Percentiles rank a stretch among this genome's conserved stretches.
Evolutionary conservation across 2,329 filamentous ascomycete species (phyloP).

Genomic region (Trichophyton benhamiae): DNA sequence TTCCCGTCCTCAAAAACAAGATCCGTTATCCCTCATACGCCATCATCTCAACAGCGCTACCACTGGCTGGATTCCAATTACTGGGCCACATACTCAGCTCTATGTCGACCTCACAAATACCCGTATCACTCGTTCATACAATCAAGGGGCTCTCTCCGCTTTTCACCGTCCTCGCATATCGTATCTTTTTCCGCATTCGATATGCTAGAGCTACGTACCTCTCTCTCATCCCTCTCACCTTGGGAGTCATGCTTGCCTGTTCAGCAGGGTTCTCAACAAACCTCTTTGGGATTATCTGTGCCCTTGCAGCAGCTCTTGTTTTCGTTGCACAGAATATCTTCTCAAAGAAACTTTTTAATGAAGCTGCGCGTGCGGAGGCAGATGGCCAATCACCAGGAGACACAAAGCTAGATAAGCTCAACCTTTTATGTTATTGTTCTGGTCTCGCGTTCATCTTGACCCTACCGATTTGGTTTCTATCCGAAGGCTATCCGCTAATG

Average conservation of each 20-base stretch:
- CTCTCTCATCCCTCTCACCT: slow-evolving; percentile 76
- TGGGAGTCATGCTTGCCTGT: slow-evolving; percentile 93
- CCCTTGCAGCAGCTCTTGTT: slow-evolving; percentile 77
- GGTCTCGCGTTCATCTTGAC: slow-evolving; percentile 83
- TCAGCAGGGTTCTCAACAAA: slow-evolving; percentile 84
- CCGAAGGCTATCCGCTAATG: slow-evolving; percentile 68
- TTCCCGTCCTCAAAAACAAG: slow-evolving; percentile 72
- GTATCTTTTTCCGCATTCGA: slow-evolving; percentile 73
- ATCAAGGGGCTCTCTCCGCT: slow-evolving; percentile 95
- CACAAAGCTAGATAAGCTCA: slow-evolving; percentile 88
- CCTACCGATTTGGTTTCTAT: slow-evolving; percentile 82
- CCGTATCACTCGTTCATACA: slow-evolving; percentile 92
- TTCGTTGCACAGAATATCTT: slow-evolving; percentile 99
- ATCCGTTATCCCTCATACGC: slow-evolving; percentile 70
- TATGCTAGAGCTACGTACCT: slow-evolving; percentile 81
- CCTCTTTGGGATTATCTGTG: slow-evolving; percentile 77
- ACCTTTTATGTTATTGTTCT: slow-evolving; percentile 93
- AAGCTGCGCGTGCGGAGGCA: slow-evolving; percentile 71
- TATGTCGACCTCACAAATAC: slow-evolving; percentile 85
- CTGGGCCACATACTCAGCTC: slow-evolving; percentile 88
- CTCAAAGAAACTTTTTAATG: slow-evolving; percentile 95
- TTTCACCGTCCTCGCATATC: slow-evolving; percentile 89
- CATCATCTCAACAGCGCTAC: slow-evolving; percentile 76
- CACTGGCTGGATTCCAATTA: slow-evolving; percentile 83
- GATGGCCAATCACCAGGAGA: slow-evolving; percentile 51